These are phyloP conservation scores for Zelopaecilomyces penicillatus DNA, from an alignment of 2,329 filamentous ascomycete genomes.

Conservation along the genomic window DNA sequence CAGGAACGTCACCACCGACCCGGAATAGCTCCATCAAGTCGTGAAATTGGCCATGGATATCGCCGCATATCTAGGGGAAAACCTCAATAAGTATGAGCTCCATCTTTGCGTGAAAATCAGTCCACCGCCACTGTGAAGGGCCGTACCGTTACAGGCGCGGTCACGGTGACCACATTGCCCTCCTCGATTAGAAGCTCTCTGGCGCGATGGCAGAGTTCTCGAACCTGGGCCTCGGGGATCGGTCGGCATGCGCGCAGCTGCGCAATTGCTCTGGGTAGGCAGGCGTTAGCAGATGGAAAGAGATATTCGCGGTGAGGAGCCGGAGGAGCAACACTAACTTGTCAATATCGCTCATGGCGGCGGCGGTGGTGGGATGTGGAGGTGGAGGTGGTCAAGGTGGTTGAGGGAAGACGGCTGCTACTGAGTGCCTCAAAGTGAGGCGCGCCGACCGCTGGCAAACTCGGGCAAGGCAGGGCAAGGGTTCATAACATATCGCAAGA, in stretches of 20 bases:
- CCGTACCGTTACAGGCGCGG: conserved; percentile 82
- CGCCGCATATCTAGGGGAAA: conserved; percentile 68
- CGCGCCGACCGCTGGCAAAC: conserved; percentile 13
- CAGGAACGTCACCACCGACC: conserved; percentile 85
- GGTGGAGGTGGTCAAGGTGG: conserved; percentile 2
- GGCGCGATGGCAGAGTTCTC: conserved; percentile 95
- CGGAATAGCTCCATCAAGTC: conserved; percentile 95
- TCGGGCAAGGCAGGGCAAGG: conserved; percentile 1
- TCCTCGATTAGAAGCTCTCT: conserved; percentile 94
- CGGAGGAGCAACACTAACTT: conserved; percentile 47
- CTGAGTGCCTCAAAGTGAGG: conserved; percentile 6
- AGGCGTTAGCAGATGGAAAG: conserved; percentile 2
- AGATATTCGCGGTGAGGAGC: conserved; percentile 8
- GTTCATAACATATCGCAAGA: conserved; percentile 19
- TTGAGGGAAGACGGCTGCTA: conserved; percentile 6
- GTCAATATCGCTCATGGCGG: conserved; percentile 84
- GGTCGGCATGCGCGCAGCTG: conserved; percentile 92
- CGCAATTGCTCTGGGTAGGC: conserved; percentile 66
- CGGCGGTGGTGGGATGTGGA: conserved; percentile 1
- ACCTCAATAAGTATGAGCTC: not conserved
- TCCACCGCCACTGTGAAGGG: not conserved
- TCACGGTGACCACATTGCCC: conserved; percentile 91
- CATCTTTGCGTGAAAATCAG: conserved; percentile 4
- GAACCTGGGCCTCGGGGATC: conserved; percentile 90
- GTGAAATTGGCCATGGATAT: conserved; percentile 95